Conservation (phyloP, 2,329 filamentous ascomycete species). For the Ophiostoma tasmaniense region DNA sequence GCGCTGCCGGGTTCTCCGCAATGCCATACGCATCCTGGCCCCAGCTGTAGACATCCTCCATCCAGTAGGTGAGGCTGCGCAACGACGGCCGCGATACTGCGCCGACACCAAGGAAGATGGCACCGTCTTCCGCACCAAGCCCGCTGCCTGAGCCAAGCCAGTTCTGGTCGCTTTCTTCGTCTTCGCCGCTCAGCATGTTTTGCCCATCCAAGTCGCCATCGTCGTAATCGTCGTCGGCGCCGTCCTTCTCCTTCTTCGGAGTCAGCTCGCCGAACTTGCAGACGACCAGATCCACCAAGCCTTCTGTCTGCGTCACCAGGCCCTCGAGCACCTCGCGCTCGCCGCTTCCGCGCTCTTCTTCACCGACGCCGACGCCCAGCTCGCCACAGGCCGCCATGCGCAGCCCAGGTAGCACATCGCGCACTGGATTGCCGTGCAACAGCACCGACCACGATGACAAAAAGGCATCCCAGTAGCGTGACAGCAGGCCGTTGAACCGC, state of each 20-base stretch:
- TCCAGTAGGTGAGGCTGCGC: slow-evolving; percentile 70
- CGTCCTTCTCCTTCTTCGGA: not conserved
- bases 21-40: slow-evolving; percentile 81
- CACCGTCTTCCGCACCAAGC: slow-evolving; percentile 66
- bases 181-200: not conserved
- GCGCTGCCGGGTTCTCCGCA: slow-evolving; percentile 64
- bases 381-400: slow-evolving; percentile 87
- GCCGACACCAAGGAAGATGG: slow-evolving; percentile 76
- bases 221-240: slow-evolving; percentile 23
- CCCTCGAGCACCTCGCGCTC: slow-evolving; percentile 90
- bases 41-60: slow-evolving; percentile 78
- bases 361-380: slow-evolving; percentile 86
- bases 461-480: slow-evolving; percentile 71
- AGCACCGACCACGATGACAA: slow-evolving; percentile 77
- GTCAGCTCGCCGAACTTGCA: slow-evolving; percentile 60
- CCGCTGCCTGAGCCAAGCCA: slow-evolving; percentile 70
- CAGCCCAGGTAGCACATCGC: slow-evolving; percentile 70
- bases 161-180: not conserved
- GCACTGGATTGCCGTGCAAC: slow-evolving; percentile 78
- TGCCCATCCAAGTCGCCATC: not conserved
- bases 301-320: slow-evolving; percentile 69
- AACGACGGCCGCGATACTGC: slow-evolving; percentile 63
- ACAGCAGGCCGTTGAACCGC: slow-evolving; percentile 63
- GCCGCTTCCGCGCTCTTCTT: slow-evolving; percentile 89
- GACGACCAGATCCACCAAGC: slow-evolving; percentile 79